Evolutionary conservation across 2,329 filamentous ascomycete species (phyloP).

Genomic region (Trichothecium roseum): DNA sequence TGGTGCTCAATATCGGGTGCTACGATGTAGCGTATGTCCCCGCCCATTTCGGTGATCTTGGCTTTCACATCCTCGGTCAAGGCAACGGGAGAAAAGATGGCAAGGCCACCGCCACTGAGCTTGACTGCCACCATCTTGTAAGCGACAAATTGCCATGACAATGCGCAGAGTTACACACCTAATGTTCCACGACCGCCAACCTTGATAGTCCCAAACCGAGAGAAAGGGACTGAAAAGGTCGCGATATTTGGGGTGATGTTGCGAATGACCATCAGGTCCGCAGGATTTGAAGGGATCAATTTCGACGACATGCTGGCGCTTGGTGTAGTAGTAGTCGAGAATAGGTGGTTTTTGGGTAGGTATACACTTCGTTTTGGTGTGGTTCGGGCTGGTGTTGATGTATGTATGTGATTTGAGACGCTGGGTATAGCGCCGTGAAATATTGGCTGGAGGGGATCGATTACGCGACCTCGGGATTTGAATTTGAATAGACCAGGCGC

Average conservation of each 20-base stretch:
- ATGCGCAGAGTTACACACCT: conserved; percentile 37
- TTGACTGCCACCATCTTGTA: conserved; percentile 44
- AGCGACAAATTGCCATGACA: conserved; percentile 1
- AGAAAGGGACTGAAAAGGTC: conserved; percentile 75
- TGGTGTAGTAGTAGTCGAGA: neutral
- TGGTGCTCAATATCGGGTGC: conserved; percentile 91
- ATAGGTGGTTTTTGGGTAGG: too few relatives aligned
- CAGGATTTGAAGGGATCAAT: conserved; percentile 60
- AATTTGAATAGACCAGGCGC: too few relatives aligned
- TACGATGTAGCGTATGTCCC: conserved; percentile 70
- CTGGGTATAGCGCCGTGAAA: too few relatives aligned
- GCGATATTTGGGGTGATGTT: conserved; percentile 69
- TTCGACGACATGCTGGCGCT: conserved; percentile 43
- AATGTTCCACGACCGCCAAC: conserved; percentile 83
- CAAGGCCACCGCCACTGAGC: conserved; percentile 65
- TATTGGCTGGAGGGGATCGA: too few relatives aligned
- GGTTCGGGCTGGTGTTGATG: too few relatives aligned
- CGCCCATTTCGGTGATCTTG: conserved; percentile 54
- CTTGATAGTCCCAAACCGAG: conserved; percentile 67
- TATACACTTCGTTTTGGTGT: too few relatives aligned
- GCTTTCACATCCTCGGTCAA: conserved; percentile 64
- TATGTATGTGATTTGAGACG: too few relatives aligned
- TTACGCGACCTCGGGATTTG: too few relatives aligned
- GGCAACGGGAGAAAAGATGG: conserved; percentile 85
- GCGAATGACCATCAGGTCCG: conserved; percentile 82